Evolutionary conservation across 2,329 filamentous ascomycete genomes (phyloP).

Genomic region (Fusarium agapanthi): DNA sequence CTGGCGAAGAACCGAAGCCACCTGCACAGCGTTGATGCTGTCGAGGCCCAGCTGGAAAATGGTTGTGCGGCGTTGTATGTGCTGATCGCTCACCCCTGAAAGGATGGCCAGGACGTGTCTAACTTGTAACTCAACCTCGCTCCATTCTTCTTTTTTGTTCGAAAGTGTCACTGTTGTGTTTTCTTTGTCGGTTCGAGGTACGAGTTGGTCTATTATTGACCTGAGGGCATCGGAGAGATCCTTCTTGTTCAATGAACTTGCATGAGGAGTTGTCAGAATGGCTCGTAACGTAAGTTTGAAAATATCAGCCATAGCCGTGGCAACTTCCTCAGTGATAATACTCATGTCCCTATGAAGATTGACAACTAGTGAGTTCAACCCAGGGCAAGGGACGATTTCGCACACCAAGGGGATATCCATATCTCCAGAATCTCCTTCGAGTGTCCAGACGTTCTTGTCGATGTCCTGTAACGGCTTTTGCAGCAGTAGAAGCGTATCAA

Average conservation of each 20-base stretch:
- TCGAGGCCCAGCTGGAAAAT: conserved; percentile 92
- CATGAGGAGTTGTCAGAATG: conserved; percentile 43
- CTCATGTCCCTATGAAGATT: conserved; percentile 70
- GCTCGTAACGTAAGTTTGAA: conserved; percentile 45
- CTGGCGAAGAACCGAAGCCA: conserved; percentile 73
- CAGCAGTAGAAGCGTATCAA: conserved; percentile 83
- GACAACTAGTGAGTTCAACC: conserved; percentile 62
- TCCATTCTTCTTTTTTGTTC: conserved; percentile 54
- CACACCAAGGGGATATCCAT: conserved; percentile 84
- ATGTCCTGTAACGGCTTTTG: conserved; percentile 71
- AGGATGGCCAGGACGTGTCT: conserved; percentile 67
- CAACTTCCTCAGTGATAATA: conserved; percentile 43
- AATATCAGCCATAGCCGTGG: conserved; percentile 41
- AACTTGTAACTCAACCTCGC: conserved; percentile 59
- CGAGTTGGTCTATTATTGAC: conserved; percentile 32
- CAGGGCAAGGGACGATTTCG: conserved; percentile 70
- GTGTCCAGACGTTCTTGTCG: conserved; percentile 63
- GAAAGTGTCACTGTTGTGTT: conserved; percentile 21
- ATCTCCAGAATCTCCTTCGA: conserved; percentile 64
- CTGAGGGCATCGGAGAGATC: conserved; percentile 36
- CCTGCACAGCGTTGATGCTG: conserved; percentile 86
- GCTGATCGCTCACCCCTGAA: conserved; percentile 57
- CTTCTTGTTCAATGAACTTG: conserved; percentile 23
- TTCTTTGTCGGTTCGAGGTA: conserved; percentile 28
- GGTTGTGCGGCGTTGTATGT: conserved; percentile 69